Base-by-base conservation (phyloP, 2,329 filamentous ascomycete genomes). In the Sarocladium brachiariae region DNA sequence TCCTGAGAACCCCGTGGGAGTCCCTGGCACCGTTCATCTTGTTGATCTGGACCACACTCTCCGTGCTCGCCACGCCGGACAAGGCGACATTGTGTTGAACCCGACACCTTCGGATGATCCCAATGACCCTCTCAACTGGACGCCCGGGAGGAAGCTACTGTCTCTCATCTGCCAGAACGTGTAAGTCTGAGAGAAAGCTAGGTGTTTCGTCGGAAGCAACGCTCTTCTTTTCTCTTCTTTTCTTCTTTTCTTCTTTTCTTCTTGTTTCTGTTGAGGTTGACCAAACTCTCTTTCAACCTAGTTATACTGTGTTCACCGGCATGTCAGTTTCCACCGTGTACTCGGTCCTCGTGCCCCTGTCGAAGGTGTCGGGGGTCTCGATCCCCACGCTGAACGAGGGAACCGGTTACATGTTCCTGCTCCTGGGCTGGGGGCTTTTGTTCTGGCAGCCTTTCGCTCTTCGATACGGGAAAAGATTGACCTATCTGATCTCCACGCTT, bases 101-200 rank as follows among this genome's bases (percentile, higher is more conserved):
- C 77, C 77, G 1, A 66, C 67, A 0, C 76, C 76, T 1, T 74
- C 72, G 0, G 59, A 63, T 10, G 72, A 79, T 53, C 71, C 74
- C 3, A 72, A 77, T 37, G 77, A 80, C 53, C 77, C 76, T 2
- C 62, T 80, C 30, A 79, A 75, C 52, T 76, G 75, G 75, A 66
- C 55, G 2, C 56, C 54, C 38, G 4, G 37, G 14, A 39, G 37
- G 37, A 39, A 39, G 49, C 21, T 57, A 0, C 54, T 59, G 11
- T 56, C 59, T 4, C 41, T 65, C 16, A 39, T 59, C n/a, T 66
- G 63, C 19, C 56, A 61, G 6, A 60, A 61, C 30, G 37, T 65
- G 65, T 65, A 49, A 55, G 62, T n/a, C n/a, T n/a, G n/a, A n/a
- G n/a, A n/a, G n/a, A n/a, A n/a, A n/a, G n/a, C n/a, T n/a, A n/a